Evolutionary conservation across 192 early-diverging fungal genomes (phyloP), one percentile per base, ranked within the genome.

Genomic region (Pilaira anomala): DNA sequence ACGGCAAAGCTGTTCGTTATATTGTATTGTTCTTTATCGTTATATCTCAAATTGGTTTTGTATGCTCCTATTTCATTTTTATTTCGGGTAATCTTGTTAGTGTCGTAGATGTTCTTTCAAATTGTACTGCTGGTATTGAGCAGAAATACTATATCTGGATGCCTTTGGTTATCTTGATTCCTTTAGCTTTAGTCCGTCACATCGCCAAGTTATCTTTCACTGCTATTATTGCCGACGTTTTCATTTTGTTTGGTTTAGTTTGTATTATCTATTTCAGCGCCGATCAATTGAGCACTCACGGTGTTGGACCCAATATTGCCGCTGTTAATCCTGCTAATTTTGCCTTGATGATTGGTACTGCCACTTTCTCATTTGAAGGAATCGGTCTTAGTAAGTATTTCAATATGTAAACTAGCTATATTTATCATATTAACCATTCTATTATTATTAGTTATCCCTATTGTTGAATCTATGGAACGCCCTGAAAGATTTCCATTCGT

Each of bases 41-140:
- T 41, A 60, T 89, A 26, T 82, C 85, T 11, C 84, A 93, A 78
- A 79, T 91, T 48, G 93, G 93, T 2, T 95, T 95, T 71, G 87
- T 89, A 59, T 93, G 90, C 50, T 91, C 92, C 0, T 93, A 94
- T 60, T 81, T 88, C 53, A 93, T 96, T 33, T 96, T 96, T 74
- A 82, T 96, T 13, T 87, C 91, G 5, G 87, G 91, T 65, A 96
- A 93, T 67, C 76, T 94, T 48, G 77, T 78, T 12, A 87, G 89
- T 25, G 78, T 87, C 42, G 73, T 88, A 52, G 83, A 87, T 71
- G 80, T 85, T 14, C 65, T 85, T 5, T 85, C 85, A 21, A 74
- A 84, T 54, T 93, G 87, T 80, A 64, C 68, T 33, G 45, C 69
- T 61, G 78, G 80, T 54, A 69, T 82, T 24, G 78, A 83, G 24